A percentile compares a stretch with the other conserved stretches of the same genome.
These are phyloP conservation scores for Aquilaria sinensis DNA, from an alignment of 345 rosid species.

Conservation along the genomic window DNA sequence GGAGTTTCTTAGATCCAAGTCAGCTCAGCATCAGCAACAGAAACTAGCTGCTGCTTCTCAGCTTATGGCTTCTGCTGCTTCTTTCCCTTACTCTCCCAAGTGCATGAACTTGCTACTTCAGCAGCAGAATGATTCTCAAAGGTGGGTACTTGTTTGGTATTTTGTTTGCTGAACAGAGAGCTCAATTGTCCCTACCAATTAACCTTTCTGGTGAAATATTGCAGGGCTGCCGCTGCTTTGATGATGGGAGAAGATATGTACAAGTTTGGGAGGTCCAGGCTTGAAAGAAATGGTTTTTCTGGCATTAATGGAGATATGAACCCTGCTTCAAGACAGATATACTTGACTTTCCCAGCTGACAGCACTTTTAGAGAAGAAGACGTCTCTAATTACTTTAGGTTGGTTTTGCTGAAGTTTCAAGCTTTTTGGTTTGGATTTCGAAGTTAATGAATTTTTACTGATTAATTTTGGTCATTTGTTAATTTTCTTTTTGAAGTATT, in stretches of 20 bases:
- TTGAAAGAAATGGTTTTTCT: conserved; percentile 61
- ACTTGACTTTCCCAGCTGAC: conserved; percentile 94
- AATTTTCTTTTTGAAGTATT: conserved; percentile 30
- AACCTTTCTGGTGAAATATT: not conserved
- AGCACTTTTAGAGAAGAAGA: conserved; percentile 92
- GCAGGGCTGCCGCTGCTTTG: conserved; percentile 57
- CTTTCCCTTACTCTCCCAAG: conserved; percentile 67
- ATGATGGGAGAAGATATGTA: conserved; percentile 66
- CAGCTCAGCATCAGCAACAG: conserved; percentile 43
- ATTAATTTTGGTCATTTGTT: not conserved
- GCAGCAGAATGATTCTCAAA: conserved; percentile 59
- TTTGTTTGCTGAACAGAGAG: not conserved
- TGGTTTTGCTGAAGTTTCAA: conserved; percentile 9
- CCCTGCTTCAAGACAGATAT: conserved; percentile 95
- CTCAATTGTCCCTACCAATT: not conserved
- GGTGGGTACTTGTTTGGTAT: conserved; percentile 28
- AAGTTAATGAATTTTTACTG: no score
- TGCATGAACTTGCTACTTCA: conserved; percentile 55
- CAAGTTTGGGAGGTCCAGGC: conserved; percentile 66
- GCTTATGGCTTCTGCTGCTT: conserved; percentile 37
- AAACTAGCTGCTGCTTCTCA: conserved; percentile 53
- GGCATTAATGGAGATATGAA: conserved; percentile 39
- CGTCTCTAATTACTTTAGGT: conserved; percentile 90
- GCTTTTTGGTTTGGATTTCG: not conserved
- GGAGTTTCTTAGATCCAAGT: conserved; percentile 80